Evolutionary conservation across 2,329 filamentous ascomycete genomes (phyloP), one percentile per base, ranked within the genome.

Genomic region (Lizonia empirigonia): DNA sequence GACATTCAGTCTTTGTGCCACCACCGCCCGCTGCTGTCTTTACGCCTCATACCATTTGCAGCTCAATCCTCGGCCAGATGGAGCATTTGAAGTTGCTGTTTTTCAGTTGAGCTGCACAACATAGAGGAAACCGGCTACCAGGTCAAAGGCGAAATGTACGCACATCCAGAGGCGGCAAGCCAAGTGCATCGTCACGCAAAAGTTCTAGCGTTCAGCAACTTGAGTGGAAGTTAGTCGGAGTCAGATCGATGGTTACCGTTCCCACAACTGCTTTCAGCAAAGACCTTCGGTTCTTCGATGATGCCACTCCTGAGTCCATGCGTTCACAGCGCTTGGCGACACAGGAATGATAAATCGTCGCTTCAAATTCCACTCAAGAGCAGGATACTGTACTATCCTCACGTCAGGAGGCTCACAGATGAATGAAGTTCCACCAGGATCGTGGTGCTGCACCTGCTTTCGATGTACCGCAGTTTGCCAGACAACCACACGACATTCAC

Each of bases 81-180:
- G 37, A 26, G 29, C 42, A 44, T 23, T 20, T 27, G n/a, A n/a
- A 24, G 8, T 3, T 32, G 16, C 9, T 20, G 35, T 27, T 46
- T 30, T 32, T 23, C 19, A 13, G 23, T 5, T 16, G 24, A 33
- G 22, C 49, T 52, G 49, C 42, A 37, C 42, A 30, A 38, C 42
- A 47, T 42, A 23, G 19, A 36, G 22, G 33, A 30, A 42, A 52
- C 49, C 49, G 44, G 29, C 20, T 34, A 47, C 49, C 42, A 52
- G 37, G 42, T 52, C 38, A 37, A 24, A 38, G 44, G 34, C n/a
- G 7, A 7, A 42, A 41, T 38, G 36, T 34, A 36, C 33, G 27
- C 27, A 33, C 19, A 12, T 42, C 16, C 16, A 38, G 27, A 38
- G 26, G 24, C 10, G 32, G 42, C 35, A 30, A 22, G 20, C 7